Percentiles rank a stretch among this genome's conserved stretches.
Conservation (phyloP, 2,329 filamentous ascomycete genomes). For the Colletotrichum cereale region DNA sequence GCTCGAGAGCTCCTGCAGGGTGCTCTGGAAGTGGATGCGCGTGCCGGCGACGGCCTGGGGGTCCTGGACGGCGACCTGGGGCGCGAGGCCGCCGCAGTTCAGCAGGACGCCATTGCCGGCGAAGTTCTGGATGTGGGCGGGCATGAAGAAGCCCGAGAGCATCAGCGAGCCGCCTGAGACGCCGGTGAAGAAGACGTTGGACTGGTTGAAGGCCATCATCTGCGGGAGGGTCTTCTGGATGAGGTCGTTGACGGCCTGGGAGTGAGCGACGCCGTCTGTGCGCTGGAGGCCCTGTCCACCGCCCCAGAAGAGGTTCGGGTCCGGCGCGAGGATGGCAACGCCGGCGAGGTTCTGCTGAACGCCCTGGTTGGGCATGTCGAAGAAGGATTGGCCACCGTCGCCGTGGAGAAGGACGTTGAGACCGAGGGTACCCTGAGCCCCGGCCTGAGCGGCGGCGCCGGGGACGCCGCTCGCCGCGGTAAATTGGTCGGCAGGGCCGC, state of each 20-base stretch:
- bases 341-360: slow-evolving; percentile 64
- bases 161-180: slow-evolving; percentile 67
- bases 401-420: slow-evolving; percentile 71
- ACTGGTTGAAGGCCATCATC: slow-evolving; percentile 65
- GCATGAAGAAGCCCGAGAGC: slow-evolving; percentile 69
- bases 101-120: slow-evolving; percentile 64
- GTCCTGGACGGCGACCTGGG: slow-evolving; percentile 64
- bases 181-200: slow-evolving; percentile 68
- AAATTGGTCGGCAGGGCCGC: slow-evolving; percentile 66
- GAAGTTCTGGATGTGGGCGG: slow-evolving; percentile 65
- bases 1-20: slow-evolving; percentile 61
- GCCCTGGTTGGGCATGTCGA: slow-evolving; percentile 68
- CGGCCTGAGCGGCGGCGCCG: slow-evolving; percentile 42
- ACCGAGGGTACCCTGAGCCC: slow-evolving; percentile 55
- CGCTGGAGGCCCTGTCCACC: slow-evolving; percentile 64
- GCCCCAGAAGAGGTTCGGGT: slow-evolving; percentile 69
- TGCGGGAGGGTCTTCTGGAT: slow-evolving; percentile 63
- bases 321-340: slow-evolving; percentile 66
- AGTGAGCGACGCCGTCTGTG: slow-evolving; percentile 67
- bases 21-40: slow-evolving; percentile 69
- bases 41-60: slow-evolving; percentile 58
- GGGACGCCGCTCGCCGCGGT: slow-evolving; percentile 61
- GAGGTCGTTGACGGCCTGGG: slow-evolving; percentile 67
- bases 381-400: slow-evolving; percentile 70
- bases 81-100: slow-evolving; percentile 66